Percentiles rank a stretch among this genome's conserved stretches.
phyloP scores from a whole-genome alignment of 768 basidiomycete species.

The Antrodiella citrinella region DNA sequence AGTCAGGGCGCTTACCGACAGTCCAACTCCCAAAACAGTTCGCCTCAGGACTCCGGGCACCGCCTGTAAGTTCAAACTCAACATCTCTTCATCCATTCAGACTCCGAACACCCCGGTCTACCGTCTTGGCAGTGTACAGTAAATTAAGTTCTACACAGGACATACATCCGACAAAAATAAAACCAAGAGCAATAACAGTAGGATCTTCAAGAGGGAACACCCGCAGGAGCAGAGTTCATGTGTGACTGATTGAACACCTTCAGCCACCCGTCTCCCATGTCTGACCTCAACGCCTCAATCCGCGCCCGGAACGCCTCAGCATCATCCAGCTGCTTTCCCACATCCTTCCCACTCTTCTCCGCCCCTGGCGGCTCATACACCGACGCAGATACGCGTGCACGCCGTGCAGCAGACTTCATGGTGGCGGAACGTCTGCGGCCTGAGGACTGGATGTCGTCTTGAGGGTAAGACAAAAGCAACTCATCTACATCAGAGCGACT shows the following conservation, averaged over 20 bases:
- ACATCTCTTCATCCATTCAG: too few species aligned
- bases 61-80: too few species aligned
- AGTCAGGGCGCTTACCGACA: constrained; percentile 2
- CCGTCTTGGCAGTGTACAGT: background rate
- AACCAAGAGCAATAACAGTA: background rate
- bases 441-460: constrained; percentile 13
- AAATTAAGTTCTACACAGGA: background rate
- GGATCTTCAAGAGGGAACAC: background rate
- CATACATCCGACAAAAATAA: background rate
- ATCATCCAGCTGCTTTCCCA: constrained; percentile 32
- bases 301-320: constrained; percentile 68
- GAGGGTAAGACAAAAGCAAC: constrained; percentile 9
- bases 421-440: constrained; percentile 16
- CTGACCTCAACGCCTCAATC: constrained; percentile 76
- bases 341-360: constrained; percentile 11
- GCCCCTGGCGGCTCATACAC: constrained; percentile 46
- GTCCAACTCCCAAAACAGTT: background rate
- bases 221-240: constrained; percentile 16
- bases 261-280: constrained; percentile 88
- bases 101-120: background rate
- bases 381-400: constrained; percentile 51
- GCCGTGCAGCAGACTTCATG: constrained; percentile 34
- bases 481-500: background rate
- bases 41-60: background rate
- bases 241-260: constrained; percentile 74